Evolutionary conservation across 192 early-diverging fungal genomes (phyloP).

Genomic region (Physocladia obscura): DNA sequence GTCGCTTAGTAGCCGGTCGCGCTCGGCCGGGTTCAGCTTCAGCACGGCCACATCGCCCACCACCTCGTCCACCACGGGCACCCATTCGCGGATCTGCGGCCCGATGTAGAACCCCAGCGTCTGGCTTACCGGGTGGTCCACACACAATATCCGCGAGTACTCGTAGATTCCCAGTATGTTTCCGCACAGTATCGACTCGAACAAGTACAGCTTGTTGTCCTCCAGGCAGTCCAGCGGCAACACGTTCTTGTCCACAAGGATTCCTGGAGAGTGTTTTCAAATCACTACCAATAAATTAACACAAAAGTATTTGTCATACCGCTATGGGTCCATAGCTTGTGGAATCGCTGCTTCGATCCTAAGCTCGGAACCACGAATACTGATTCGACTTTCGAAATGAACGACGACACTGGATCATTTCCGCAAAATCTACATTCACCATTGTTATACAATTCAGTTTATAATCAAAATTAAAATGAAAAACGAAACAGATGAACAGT

Average conservation of each 20-base stretch:
- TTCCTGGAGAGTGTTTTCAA: too few relatives aligned
- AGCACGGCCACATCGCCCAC: slow-evolving; percentile 32
- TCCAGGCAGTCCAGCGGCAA: slow-evolving; percentile 37
- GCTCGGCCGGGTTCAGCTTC: neutral
- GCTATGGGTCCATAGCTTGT: slow-evolving; percentile 33
- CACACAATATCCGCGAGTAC: slow-evolving; percentile 15
- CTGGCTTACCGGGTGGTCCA: slow-evolving; percentile 24
- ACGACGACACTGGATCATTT: slow-evolving; percentile 28
- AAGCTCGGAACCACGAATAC: slow-evolving; percentile 29
- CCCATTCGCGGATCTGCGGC: slow-evolving; percentile 31
- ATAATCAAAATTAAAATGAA: neutral
- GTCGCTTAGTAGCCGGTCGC: neutral
- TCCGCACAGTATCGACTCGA: slow-evolving; percentile 37
- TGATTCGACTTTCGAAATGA: slow-evolving; percentile 34
- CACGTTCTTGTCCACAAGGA: slow-evolving; percentile 36
- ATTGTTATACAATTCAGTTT: neutral
- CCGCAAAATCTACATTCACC: slow-evolving; percentile 23
- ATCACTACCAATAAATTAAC: too few relatives aligned
- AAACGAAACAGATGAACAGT: neutral
- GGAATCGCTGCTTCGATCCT: neutral
- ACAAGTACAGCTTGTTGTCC: slow-evolving; percentile 37
- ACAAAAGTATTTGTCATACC: neutral
- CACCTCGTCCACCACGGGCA: slow-evolving; percentile 27
- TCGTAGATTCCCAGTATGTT: slow-evolving; percentile 25
- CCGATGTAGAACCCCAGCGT: slow-evolving; percentile 25